Conservation (phyloP, 306 rosid genomes). For the Biancaea sappan region DNA sequence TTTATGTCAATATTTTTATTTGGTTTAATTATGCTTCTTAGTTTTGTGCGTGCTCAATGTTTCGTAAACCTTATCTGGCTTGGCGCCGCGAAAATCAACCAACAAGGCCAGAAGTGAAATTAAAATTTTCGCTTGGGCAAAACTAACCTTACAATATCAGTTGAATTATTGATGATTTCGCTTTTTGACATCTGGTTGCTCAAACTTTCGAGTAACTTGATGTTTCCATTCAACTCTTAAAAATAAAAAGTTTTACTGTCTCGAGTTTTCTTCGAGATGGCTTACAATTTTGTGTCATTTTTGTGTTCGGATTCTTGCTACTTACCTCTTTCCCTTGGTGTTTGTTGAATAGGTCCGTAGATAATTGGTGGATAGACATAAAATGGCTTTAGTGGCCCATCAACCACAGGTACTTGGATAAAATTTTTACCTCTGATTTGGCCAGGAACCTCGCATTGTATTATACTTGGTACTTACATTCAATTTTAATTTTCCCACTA, state of each 20-base stretch:
- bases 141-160: neutral
- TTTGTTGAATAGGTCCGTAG: slow-evolving; percentile 47
- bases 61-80: neutral
- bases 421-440: neutral
- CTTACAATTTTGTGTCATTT: neutral
- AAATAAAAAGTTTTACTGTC: neutral
- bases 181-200: neutral
- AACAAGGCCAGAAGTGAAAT: neutral
- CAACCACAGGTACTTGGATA: slow-evolving; percentile 70
- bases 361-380: slow-evolving; percentile 53
- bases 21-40: neutral
- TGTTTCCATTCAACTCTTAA: neutral
- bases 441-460: neutral
- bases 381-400: slow-evolving; percentile 73
- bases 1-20: neutral
- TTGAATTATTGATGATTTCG: neutral
- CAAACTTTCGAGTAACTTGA: neutral
- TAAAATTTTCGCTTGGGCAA: neutral
- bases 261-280: neutral
- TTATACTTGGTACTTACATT: neutral
- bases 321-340: slow-evolving; percentile 7
- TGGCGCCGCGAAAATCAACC: slow-evolving; percentile 22
- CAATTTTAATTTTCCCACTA: neutral
- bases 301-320: slow-evolving; percentile 7
- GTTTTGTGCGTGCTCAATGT: slow-evolving; percentile 12